Conservation (phyloP, 345 rosid genomes). For the Microcos paniculata region DNA sequence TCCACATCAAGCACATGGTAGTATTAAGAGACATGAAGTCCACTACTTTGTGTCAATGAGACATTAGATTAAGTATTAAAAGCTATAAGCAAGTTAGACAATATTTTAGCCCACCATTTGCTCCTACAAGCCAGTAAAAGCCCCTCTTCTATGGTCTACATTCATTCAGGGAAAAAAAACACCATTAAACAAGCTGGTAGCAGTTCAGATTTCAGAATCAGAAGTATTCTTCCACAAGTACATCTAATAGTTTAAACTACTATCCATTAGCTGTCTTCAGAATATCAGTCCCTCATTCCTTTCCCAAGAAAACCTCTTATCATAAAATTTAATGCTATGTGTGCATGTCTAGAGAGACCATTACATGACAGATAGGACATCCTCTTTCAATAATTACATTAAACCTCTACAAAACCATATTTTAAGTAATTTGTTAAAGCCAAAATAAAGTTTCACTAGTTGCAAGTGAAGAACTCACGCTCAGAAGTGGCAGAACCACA, state of each 20-base stretch:
- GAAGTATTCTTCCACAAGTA: background rate
- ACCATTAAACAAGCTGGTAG: background rate
- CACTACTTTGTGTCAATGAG: conserved; percentile 27
- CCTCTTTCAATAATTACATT: background rate
- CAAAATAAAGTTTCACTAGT: background rate
- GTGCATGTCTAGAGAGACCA: background rate
- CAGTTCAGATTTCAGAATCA: conserved; percentile 15
- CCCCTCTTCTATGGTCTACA: background rate
- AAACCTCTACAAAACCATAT: background rate
- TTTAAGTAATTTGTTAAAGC: background rate
- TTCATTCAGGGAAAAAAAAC: background rate
- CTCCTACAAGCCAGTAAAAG: conserved; percentile 7
- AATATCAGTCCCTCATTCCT: background rate
- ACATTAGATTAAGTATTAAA: background rate
- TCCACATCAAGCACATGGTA: conserved; percentile 23
- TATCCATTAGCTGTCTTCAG: conserved; percentile 12
- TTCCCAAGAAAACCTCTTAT: background rate
- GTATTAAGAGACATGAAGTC: conserved; percentile 22
- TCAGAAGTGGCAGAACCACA: background rate
- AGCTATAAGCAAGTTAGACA: background rate
- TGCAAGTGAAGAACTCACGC: background rate
- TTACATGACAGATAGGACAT: background rate
- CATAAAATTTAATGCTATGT: background rate
- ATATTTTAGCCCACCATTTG: conserved; percentile 17
- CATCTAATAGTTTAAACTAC: conserved; percentile 5